Base-by-base conservation (phyloP, 202 grass and related monocot genomes). In the Panicum hallii region DNA sequence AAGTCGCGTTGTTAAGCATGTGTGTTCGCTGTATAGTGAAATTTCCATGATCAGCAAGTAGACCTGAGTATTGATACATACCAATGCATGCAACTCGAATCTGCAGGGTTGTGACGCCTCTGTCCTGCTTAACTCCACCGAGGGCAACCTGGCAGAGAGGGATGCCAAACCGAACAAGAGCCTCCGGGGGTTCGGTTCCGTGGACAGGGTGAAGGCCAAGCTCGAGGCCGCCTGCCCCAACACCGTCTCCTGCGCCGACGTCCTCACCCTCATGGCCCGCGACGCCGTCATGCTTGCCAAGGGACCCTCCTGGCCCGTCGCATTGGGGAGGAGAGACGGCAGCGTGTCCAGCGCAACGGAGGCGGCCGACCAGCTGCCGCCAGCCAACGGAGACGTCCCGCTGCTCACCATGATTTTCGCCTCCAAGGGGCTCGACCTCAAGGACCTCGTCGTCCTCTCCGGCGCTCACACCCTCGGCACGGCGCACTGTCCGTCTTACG, bases 41-140 rank as follows among this genome's bases (percentile, higher is more conserved):
- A 46, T 46, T 46, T 46, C 43, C 8, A 45, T 45, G 43, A 45
- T 45, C 43, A 45, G 43, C 8, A 9, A 9, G 7, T 45, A 9
- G 43, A 10, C 8, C 43, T 9, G 48, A 50, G 12, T 45, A 50
- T 15, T 53, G 49, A 53, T 45, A 2, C 50, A 53, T 5, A 53
- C 15, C 15, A 6, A 67, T 70, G 15, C 20, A 28, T 38, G 38
- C 2, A 9, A 19, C 17, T 19, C 0, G 3, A n/a, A 30, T 34
- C 3, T 79, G 42, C 81, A 92, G 93, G 93, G 90, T 10, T 92
- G 93, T 65, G 93, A 95, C 61, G 93, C 85, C 5, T 95, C 93
- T 3, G 88, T 94, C 19, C 74, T 94, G 55, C 67, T 94, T 26
- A 79, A 90, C 79, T 88, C 93, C 15, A 86, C 68, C 11, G 19